A percentile compares a stretch with the other conserved stretches of the same genome.
Evolutionary conservation across 75 land plant species (phyloP).

Genomic region (Selaginella tamariscina): DNA sequence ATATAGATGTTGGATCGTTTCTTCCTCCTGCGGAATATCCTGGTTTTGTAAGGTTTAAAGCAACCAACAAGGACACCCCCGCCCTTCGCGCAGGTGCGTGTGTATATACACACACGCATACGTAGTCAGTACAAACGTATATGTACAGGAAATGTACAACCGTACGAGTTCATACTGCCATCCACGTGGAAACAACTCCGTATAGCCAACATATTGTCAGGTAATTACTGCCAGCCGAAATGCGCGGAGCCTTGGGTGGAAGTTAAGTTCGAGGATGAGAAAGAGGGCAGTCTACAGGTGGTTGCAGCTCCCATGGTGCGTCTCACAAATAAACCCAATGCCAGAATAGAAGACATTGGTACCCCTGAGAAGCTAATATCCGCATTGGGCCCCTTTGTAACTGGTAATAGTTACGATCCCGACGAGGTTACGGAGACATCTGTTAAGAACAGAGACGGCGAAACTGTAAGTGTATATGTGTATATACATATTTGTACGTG

Average conservation of each 20-base stretch:
- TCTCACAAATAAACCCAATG: constrained; percentile 92
- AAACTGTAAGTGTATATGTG: constrained; percentile 42
- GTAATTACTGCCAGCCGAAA: constrained; percentile 99
- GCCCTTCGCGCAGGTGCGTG: constrained; percentile 86
- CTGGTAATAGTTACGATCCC: constrained; percentile 84
- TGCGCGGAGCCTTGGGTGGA: constrained; percentile 99
- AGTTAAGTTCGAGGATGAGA: constrained; percentile 83
- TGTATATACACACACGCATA: constrained; percentile 12
- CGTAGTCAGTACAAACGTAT: not conserved
- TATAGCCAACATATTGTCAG: constrained; percentile 87
- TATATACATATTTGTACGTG: too few relatives aligned
- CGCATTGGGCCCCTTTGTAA: constrained; percentile 94
- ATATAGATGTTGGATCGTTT: constrained; percentile 72
- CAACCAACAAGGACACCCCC: constrained; percentile 81
- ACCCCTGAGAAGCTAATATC: constrained; percentile 83
- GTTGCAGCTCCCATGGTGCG: constrained; percentile 96
- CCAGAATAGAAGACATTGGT: constrained; percentile 87
- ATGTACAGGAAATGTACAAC: constrained; percentile 84
- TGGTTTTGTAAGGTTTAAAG: constrained; percentile 75
- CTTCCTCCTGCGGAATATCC: constrained; percentile 50
- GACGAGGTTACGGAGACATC: constrained; percentile 83
- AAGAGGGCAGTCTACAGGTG: constrained; percentile 82
- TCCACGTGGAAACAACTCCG: constrained; percentile 86
- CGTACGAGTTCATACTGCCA: constrained; percentile 80
- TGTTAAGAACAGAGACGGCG: constrained; percentile 45